A percentile compares a stretch with the other conserved stretches of the same genome.
Evolutionary conservation across 2,329 filamentous ascomycete species (phyloP).

Genomic region (Aspergillus tamarii): DNA sequence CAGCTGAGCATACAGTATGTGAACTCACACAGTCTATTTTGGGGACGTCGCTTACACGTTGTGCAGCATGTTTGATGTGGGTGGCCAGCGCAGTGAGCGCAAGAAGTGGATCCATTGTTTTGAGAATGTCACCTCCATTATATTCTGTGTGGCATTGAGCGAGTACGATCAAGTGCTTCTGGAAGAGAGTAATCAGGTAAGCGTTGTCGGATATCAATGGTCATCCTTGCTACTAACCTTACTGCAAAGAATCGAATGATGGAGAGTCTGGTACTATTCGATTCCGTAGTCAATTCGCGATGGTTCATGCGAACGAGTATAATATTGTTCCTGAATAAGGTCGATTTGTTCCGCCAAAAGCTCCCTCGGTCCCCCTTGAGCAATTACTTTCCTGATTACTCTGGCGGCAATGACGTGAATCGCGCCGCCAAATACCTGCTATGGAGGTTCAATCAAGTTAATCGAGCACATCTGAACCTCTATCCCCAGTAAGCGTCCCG

Average conservation of each 20-base stretch:
- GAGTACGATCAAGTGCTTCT: constrained; percentile 97
- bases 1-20: constrained; percentile 97
- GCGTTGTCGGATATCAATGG: constrained; percentile 27
- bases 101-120: constrained; percentile 99
- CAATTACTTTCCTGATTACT: constrained; percentile 98
- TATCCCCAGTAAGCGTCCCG: constrained; percentile 83
- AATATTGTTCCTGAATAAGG: constrained; percentile 98
- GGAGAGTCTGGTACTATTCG: constrained; percentile 94
- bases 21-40: constrained; percentile 3
- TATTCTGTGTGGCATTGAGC: constrained; percentile 96
- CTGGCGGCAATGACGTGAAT: constrained; percentile 95
- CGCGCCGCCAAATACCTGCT: constrained; percentile 96
- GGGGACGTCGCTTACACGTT: constrained; percentile 27
- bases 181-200: constrained; percentile 94
- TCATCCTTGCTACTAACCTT: constrained; percentile 13
- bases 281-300: constrained; percentile 96
- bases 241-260: constrained; percentile 94
- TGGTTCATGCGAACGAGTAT: constrained; percentile 99
- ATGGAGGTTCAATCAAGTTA: constrained; percentile 99
- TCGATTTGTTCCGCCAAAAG: constrained; percentile 97
- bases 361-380: constrained; percentile 83
- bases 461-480: constrained; percentile 90
- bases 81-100: constrained; percentile 92
- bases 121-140: constrained; percentile 98
- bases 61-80: constrained; percentile 96